Base-by-base conservation (phyloP, 306 rosid species). In the Pterocarpus santalinus region DNA sequence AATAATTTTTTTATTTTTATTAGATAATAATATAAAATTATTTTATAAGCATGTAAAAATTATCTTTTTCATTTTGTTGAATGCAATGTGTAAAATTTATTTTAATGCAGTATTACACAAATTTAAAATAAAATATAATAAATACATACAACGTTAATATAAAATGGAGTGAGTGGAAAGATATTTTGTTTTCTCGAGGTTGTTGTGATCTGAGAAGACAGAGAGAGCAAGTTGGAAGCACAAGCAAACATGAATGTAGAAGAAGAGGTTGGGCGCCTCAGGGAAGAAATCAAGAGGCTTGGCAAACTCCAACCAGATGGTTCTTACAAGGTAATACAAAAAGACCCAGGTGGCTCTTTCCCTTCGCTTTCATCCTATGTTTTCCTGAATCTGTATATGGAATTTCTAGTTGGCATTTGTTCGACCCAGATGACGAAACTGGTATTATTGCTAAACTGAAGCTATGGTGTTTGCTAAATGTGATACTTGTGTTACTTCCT, bases 241-340 rank as follows among this genome's bases (percentile, higher is more conserved):
- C 33, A 52, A 13, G 8, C 28, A 28, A 73, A 55, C 78, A 92
- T 92, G 95, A 91, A 92, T 72, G 97, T 92, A 17, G 97, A 89
- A 35, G 95, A 90, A 80, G 97, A 92, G 80, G 90, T 92, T 51
- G 93, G 80, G 87, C 89, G 92, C 72, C 90, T 89, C 56, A 83
- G 36, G 76, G 91, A 85, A 71, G 97, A 92, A 81, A 92, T 92
- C 85, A 75, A 82, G 83, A 85, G 92, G 91, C 94, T 88, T 22
- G 96, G 94, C 81, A 87, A 82, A 74, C 65, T 86, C 79, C 95
- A 89, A 80, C 38, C 65, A 47, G 96, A 91, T 84, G 97, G 92
- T 77, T 91, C 96, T 63, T 89, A 82, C 89, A 89, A 91, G 95
- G 95, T 92, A 57, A 17, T 10, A 56, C 5, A 58, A 1, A 17